These are phyloP conservation scores for Tillandsia fasciculata DNA, from an alignment of 176 grass and related monocot genomes.

Conservation along the genomic window DNA sequence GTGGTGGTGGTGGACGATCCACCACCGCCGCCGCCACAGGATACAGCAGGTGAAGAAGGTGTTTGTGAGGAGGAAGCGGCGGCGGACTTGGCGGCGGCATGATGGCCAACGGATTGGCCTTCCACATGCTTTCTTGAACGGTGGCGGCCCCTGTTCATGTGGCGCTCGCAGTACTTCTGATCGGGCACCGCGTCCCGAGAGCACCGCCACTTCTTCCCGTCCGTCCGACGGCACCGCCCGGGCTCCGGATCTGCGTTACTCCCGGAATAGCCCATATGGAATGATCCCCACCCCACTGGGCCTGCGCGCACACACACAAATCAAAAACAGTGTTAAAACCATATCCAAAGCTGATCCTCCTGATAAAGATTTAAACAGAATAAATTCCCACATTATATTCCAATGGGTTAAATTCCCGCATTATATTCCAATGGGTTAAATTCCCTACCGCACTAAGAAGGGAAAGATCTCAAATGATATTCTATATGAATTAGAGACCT, in stretches of 20 bases:
- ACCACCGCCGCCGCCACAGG: conserved; percentile 1
- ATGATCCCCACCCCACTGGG: conserved; percentile 59
- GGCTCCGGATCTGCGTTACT: conserved; percentile 55
- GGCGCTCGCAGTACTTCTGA: conserved; percentile 88
- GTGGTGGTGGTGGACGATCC: conserved; percentile 7
- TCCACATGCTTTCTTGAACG: conserved; percentile 99
- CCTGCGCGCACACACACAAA: neutral
- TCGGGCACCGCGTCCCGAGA: conserved; percentile 70
- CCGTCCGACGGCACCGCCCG: conserved; percentile 71
- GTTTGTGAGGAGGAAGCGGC: conserved; percentile 12
- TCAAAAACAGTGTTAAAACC: neutral
- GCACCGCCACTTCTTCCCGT: conserved; percentile 91
- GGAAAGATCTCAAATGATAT: no score
- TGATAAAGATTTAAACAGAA: neutral
- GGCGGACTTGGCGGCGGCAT: conserved; percentile 13
- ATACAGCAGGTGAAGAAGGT: conserved; percentile 17
- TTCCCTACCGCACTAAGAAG: no score
- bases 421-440: no score
- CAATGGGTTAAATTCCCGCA: no score
- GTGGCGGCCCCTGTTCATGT: conserved; percentile 68
- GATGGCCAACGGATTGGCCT: conserved; percentile 36
- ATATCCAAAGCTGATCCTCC: neutral
- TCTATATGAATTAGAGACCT: no score
- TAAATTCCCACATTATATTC: no score
- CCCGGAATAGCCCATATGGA: conserved; percentile 34